Conservation (phyloP, 352 stramenopile genomes). For the Halophytophthora batemanensis region DNA sequence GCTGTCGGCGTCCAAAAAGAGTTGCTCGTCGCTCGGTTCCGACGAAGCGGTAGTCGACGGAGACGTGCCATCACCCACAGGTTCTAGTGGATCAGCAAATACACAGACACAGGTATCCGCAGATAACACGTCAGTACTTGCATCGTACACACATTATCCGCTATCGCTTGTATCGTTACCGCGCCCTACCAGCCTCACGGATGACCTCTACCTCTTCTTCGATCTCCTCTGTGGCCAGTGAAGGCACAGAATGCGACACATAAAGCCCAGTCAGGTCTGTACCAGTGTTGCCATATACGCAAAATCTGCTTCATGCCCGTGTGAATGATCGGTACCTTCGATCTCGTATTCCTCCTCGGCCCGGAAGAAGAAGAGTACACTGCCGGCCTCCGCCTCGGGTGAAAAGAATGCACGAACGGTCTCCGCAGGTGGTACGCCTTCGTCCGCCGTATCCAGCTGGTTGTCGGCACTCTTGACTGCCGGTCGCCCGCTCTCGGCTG, state of each 20-base stretch:
- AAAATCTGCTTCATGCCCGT: background rate
- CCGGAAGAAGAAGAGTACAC: constrained; percentile 76
- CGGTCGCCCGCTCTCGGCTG: constrained; percentile 23
- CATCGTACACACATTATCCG: background rate
- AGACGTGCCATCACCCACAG: constrained; percentile 7
- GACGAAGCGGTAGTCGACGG: background rate
- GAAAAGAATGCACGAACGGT: constrained; percentile 61
- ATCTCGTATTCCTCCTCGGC: constrained; percentile 64
- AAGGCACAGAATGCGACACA: background rate
- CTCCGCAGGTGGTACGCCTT: constrained; percentile 23
- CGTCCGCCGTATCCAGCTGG: constrained; percentile 30
- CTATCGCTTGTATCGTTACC: constrained; percentile 3
- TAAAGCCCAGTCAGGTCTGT: background rate
- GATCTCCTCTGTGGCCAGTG: constrained; percentile 47
- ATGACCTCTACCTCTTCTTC: constrained; percentile 77
- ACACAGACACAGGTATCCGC: background rate
- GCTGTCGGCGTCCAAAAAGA: constrained; percentile 54
- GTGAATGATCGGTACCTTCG: constrained; percentile 31
- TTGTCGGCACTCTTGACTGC: constrained; percentile 29
- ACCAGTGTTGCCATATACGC: background rate
- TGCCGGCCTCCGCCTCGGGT: constrained; percentile 47
- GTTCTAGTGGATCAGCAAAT: constrained; percentile 1
- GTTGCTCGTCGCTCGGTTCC: constrained; percentile 65
- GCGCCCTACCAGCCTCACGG: constrained; percentile 23
- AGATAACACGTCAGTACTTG: background rate